Evolutionary conservation across 2,329 filamentous ascomycete genomes (phyloP).

Genomic region (Fusarium musae): DNA sequence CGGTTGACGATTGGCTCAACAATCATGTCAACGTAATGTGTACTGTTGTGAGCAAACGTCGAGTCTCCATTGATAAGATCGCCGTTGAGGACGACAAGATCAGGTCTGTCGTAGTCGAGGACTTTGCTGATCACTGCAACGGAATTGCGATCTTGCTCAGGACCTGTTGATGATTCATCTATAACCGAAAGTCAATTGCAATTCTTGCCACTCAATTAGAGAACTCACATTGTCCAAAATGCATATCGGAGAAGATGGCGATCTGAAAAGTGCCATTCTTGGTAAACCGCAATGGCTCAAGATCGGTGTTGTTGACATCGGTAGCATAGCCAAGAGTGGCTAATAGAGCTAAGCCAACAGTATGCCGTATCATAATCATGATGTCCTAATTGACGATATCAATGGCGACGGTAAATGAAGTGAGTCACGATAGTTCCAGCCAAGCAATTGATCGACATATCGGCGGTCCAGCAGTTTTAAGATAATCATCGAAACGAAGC

Average conservation of each 20-base stretch:
- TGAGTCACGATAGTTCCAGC: neutral
- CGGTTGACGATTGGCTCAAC: slow-evolving; percentile 67
- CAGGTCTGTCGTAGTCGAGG: slow-evolving; percentile 65
- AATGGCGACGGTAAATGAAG: neutral
- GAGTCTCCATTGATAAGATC: slow-evolving; percentile 78
- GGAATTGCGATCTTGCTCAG: slow-evolving; percentile 66
- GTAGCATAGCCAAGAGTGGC: slow-evolving; percentile 4
- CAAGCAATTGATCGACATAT: neutral
- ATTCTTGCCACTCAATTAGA: too few relatives aligned
- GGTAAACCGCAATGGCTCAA: slow-evolving; percentile 32
- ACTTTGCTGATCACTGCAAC: slow-evolving; percentile 67
- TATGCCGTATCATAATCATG: neutral
- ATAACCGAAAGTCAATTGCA: neutral
- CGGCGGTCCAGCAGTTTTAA: slow-evolving; percentile 16
- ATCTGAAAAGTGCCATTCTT: slow-evolving; percentile 39
- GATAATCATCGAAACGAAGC: neutral
- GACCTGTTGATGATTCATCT: slow-evolving; percentile 43
- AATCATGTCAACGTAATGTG: slow-evolving; percentile 67
- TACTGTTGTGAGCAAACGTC: slow-evolving; percentile 63
- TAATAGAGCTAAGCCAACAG: slow-evolving; percentile 5
- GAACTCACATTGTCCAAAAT: slow-evolving; percentile 39
- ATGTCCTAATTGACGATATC: neutral
- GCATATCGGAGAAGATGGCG: slow-evolving; percentile 40
- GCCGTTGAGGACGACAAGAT: slow-evolving; percentile 76
- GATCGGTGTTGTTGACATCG: slow-evolving; percentile 18